Conservation (phyloP, 2,329 filamentous ascomycete species). For the Polychaeton citri region DNA sequence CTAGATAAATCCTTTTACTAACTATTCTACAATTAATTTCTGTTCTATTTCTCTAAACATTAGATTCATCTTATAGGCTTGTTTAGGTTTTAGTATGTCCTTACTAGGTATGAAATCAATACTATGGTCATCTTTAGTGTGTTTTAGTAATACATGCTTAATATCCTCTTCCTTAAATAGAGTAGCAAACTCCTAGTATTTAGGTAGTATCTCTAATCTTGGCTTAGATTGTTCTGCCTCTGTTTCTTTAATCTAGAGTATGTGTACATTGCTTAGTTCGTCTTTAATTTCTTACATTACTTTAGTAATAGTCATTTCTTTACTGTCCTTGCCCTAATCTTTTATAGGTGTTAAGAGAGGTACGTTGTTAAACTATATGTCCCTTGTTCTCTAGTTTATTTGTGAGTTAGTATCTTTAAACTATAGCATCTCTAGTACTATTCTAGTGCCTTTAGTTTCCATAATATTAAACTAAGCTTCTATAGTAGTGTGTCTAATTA, state of each 20-base stretch:
- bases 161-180: constrained; percentile 1
- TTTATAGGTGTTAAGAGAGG: too few species aligned
- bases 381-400: too few species aligned
- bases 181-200: background rate
- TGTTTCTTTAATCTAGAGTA: background rate
- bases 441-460: too few species aligned
- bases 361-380: too few species aligned
- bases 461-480: too few species aligned
- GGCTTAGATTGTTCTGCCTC: background rate
- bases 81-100: background rate
- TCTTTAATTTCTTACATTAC: background rate
- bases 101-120: background rate
- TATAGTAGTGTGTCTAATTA: too few species aligned
- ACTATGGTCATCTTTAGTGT: background rate
- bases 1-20: background rate
- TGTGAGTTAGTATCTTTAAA: background rate
- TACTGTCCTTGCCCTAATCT: too few species aligned
- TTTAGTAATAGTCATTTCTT: background rate
- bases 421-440: too few species aligned
- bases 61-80: background rate
- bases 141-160: background rate
- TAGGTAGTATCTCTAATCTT: background rate
- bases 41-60: background rate
- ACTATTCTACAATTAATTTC: background rate
- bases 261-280: background rate